Conservation (phyloP, 2,329 filamentous ascomycete genomes). For the Peltaster fructicola region DNA sequence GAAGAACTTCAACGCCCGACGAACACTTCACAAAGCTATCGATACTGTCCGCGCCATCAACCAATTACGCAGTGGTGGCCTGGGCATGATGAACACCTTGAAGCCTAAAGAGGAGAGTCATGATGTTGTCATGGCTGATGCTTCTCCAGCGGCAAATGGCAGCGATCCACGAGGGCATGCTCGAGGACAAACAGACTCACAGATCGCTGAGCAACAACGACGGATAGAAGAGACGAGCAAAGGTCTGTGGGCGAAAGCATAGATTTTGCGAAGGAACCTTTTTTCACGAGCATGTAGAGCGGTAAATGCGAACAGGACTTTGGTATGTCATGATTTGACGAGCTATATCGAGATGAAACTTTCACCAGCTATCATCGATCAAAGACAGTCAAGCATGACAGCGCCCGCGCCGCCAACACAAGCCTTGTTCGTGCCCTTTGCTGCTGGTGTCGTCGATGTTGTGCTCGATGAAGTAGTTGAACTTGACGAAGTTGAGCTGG, state of each 20-base stretch:
- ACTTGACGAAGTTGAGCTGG: conserved; percentile 1
- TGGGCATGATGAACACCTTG: conserved; percentile 37
- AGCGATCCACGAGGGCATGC: conserved; percentile 42
- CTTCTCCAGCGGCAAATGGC: conserved; percentile 12
- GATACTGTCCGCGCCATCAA: conserved; percentile 52
- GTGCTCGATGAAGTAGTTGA: conserved; percentile 1
- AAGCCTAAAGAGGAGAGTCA: conserved; percentile 26
- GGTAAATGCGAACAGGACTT: too few species aligned
- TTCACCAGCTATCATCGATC: too few species aligned
- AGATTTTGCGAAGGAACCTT: not conserved
- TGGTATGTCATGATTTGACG: too few species aligned
- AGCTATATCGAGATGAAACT: too few species aligned
- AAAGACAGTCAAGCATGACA: not conserved
- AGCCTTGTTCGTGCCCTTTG: not conserved
- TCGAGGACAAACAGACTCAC: conserved; percentile 42
- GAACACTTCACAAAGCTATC: conserved; percentile 49
- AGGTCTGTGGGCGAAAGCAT: conserved; percentile 36
- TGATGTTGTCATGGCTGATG: conserved; percentile 24
- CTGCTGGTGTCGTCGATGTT: not conserved
- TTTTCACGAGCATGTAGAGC: not conserved
- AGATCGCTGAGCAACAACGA: conserved; percentile 42
- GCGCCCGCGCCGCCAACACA: not conserved
- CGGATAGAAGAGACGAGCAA: conserved; percentile 40
- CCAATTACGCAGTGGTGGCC: conserved; percentile 42
- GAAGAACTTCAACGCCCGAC: conserved; percentile 52